These are phyloP conservation scores for Phytophthora citrophthora DNA, from an alignment of 352 stramenopile genomes.

Conservation along the genomic window DNA sequence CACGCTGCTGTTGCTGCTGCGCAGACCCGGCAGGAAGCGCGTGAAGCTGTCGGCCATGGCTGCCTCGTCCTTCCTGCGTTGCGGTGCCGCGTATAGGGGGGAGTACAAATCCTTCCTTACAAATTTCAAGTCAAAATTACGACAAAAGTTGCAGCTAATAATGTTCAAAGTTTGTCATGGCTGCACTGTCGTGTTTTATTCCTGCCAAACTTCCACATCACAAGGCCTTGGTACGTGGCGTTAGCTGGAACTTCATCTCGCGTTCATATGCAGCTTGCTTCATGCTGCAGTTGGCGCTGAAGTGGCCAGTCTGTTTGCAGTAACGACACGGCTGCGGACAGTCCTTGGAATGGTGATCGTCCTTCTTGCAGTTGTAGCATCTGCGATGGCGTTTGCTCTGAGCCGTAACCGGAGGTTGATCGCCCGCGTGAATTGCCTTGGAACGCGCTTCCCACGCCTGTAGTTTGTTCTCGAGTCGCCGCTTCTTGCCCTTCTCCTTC, in stretches of 20 bases:
- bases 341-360: slow-evolving; percentile 77
- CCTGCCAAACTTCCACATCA: slow-evolving; percentile 14
- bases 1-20: slow-evolving; percentile 64
- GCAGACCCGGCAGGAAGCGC: slow-evolving; percentile 80
- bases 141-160: not conserved
- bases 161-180: no score
- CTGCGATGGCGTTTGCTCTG: slow-evolving; percentile 62
- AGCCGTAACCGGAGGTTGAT: slow-evolving; percentile 28
- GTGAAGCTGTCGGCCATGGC: slow-evolving; percentile 70
- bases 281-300: slow-evolving; percentile 75
- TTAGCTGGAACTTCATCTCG: slow-evolving; percentile 59
- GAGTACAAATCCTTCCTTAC: slow-evolving; percentile 17
- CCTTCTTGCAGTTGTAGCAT: slow-evolving; percentile 89
- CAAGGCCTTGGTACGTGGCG: slow-evolving; percentile 71
- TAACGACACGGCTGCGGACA: slow-evolving; percentile 82
- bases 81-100: slow-evolving; percentile 13
- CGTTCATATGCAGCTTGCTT: slow-evolving; percentile 60
- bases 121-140: slow-evolving; percentile 22
- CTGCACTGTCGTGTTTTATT: not conserved
- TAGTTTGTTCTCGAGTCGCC: slow-evolving; percentile 74
- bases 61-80: not conserved
- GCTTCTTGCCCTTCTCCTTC: slow-evolving; percentile 77
- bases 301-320: slow-evolving; percentile 79
- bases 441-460: slow-evolving; percentile 60
- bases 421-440: slow-evolving; percentile 52